Base-by-base conservation (phyloP, 768 basidiomycete species). In the Leccinum broughii region DNA sequence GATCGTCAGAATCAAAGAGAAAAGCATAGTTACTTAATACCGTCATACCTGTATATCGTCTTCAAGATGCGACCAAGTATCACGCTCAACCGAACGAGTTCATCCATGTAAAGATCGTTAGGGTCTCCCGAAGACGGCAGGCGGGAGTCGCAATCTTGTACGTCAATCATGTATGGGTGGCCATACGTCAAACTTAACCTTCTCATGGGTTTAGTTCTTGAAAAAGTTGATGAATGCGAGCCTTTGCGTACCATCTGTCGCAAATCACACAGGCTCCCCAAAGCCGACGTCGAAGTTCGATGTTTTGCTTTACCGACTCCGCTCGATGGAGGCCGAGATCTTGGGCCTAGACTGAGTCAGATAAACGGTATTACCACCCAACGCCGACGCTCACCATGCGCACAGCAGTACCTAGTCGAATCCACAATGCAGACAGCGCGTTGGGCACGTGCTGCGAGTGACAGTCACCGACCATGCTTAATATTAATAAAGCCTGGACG, bases 201-300 rank as follows among this genome's bases (percentile, higher is more conserved):
- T 68, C 17, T 55, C 58, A 51, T 34, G 50, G 41, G 56, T 53
- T 69, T 22, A 60, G 56, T 49, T 37, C 4, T 61, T 39, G 10
- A 51, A 34, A 35, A 46, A 34, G 39, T 17, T 4, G 22, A 26
- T 30, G 54, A 62, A 65, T 57, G 32, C 11, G 49, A 57, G 54
- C n/a, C 17, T 57, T 48, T 59, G 22, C 82, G 65, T 77, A 93
- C 92, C 95, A 97, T 77, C 96, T 81, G 75, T 99, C 96, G 66
- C 89, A 88, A 66, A 98, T 93, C 57, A 98, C 87, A 77, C 96
- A 98, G 41, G 88, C 88, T 24, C 88, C 93, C 97, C 97, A 99
- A 39, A 99, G 79, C 55, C 97, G 83, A 61, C 97, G 83, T 56
- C 95, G 81, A 48, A 95, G 80, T 72, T 95, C 95, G 52, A 98